Base-by-base conservation (phyloP, 2,329 filamentous ascomycete genomes). In the Colletotrichum coccodes region DNA sequence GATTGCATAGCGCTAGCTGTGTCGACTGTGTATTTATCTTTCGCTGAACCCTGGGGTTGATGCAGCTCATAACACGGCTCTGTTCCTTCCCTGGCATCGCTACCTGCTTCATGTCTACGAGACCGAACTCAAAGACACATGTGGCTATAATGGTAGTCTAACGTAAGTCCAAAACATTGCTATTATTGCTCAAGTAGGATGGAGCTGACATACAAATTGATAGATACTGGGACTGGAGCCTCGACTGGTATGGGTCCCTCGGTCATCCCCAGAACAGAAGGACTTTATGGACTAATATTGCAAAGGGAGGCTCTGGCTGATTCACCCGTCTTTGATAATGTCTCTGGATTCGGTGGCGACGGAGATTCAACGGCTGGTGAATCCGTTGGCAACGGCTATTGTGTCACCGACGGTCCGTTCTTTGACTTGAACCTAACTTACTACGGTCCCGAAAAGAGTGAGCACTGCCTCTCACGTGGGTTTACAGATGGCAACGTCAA, bases 21-120 rank as follows among this genome's bases (percentile, higher is more conserved):
- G 11, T 14, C 11, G 18, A 14, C 16, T 18, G 11, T 42, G 11
- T n/a, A 18, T 42, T 14, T 42, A 42, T 14, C 18, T 6, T 42
- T 42, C 18, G 40, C 40, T 42, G 40, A 42, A 9, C 18, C 11
- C 11, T 42, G 40, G 11, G 40, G 16, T 14, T n/a, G n/a, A 6
- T 42, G 12, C 18, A 42, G 40, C 40, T 42, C 40, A 42, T 14
- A 42, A 42, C 18, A 42, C 40, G 14, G 40, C 40, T 14, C 40
- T 42, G 34, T 63, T 63, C 18, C 50, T 63, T 18, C 53, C 60
- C 23, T 74, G 72, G 60, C 60, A 63, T 32, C 47, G 49, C 21
- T 56, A 63, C 32, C 21, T 56, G 21, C 53, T 56, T 21, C 30
- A 46, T 30, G 18, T 14, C 2, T 50, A 11, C 11, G 21, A 21